Conservation (phyloP, 2,329 filamentous ascomycete genomes). For the Teratosphaeriaceae sp. region DNA sequence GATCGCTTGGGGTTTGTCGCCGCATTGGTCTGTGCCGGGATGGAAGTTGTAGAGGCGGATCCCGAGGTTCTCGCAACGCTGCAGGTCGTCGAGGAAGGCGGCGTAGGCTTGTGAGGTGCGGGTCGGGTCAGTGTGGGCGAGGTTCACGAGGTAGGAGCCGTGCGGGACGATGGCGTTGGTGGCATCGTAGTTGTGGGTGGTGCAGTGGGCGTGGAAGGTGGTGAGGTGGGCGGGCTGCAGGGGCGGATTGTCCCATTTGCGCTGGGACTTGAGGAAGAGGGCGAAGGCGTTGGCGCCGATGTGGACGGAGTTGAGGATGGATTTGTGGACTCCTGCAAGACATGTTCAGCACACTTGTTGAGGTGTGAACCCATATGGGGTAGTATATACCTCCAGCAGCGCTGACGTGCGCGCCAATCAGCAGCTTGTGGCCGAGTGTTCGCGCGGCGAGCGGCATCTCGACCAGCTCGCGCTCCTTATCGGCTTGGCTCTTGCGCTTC, state of each 20-base stretch:
- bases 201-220: slow-evolving; percentile 63
- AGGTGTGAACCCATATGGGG: slow-evolving; percentile 3
- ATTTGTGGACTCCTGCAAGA: slow-evolving; percentile 72
- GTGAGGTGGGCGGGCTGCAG: slow-evolving; percentile 61
- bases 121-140: slow-evolving; percentile 72
- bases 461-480: slow-evolving; percentile 50
- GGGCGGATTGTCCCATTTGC: slow-evolving; percentile 85
- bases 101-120: slow-evolving; percentile 82
- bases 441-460: slow-evolving; percentile 61
- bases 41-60: slow-evolving; percentile 98
- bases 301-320: slow-evolving; percentile 48
- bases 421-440: slow-evolving; percentile 67
- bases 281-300: slow-evolving; percentile 81
- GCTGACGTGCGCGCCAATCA: slow-evolving; percentile 88
- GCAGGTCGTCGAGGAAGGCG: slow-evolving; percentile 80
- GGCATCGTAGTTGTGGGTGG: slow-evolving; percentile 64
- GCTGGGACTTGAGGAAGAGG: slow-evolving; percentile 90
- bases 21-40: slow-evolving; percentile 69
- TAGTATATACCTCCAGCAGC: slow-evolving; percentile 74
- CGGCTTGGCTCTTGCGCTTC: slow-evolving; percentile 47
- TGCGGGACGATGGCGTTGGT: slow-evolving; percentile 76
- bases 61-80: slow-evolving; percentile 75
- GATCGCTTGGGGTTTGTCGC: slow-evolving; percentile 62
- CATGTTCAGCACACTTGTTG: neutral
- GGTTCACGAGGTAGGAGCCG: slow-evolving; percentile 92